A percentile compares a stretch with the other conserved stretches of the same genome.
Conservation (phyloP, 257 asterid genomes). For the Lycium barbarum region DNA sequence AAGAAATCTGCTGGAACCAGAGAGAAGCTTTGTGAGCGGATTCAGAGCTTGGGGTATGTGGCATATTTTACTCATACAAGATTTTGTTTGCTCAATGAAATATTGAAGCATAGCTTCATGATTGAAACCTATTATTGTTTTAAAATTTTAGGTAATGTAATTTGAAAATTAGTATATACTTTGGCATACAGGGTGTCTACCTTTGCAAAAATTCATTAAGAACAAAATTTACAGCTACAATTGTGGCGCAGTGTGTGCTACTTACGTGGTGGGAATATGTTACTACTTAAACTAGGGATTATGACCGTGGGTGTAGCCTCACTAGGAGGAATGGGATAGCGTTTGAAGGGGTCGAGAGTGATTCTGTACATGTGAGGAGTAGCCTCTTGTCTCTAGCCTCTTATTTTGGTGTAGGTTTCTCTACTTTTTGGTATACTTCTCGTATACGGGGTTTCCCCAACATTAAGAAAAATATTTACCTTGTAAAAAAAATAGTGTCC, state of each 20-base stretch:
- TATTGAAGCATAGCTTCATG: not conserved
- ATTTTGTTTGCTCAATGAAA: not conserved
- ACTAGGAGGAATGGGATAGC: not conserved
- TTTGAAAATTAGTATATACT: not conserved
- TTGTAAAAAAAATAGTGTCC: too few species aligned
- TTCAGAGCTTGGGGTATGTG: slow-evolving; percentile 80
- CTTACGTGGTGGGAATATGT: not conserved
- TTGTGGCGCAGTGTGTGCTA: not conserved
- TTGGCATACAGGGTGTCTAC: not conserved
- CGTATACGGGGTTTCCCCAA: not conserved
- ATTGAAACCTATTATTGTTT: not conserved
- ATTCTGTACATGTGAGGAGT: not conserved
- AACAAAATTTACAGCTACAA: not conserved
- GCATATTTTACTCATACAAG: not conserved
- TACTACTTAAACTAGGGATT: not conserved
- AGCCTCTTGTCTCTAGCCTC: not conserved
- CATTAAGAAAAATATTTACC: not conserved
- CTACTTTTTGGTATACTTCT: not conserved
- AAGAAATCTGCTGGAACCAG: slow-evolving; percentile 56
- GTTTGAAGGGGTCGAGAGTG: not conserved
- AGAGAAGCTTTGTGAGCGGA: slow-evolving; percentile 78
- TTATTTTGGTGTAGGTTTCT: not conserved
- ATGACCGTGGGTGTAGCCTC: not conserved
- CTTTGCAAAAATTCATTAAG: not conserved
- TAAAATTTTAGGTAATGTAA: not conserved